Evolutionary conservation across 2,329 filamentous ascomycete genomes (phyloP).

Genomic region (Aspergillus cejpii): DNA sequence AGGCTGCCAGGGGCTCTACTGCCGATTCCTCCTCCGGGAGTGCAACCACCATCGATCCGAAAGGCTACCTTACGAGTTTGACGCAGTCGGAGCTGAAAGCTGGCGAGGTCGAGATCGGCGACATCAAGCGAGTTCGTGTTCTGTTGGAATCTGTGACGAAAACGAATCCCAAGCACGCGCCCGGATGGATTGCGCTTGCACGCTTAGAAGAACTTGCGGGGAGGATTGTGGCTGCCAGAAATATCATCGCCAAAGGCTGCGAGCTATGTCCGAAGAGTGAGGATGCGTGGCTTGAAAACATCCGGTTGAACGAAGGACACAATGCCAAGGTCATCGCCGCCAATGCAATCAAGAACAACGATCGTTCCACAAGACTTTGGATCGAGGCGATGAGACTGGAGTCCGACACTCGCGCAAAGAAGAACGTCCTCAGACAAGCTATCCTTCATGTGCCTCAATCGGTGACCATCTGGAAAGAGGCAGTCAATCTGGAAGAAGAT

Average conservation of each 20-base stretch:
- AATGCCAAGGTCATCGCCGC: slow-evolving; percentile 96
- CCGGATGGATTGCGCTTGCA: slow-evolving; percentile 92
- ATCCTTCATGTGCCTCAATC: slow-evolving; percentile 90
- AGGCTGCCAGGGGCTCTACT: slow-evolving; percentile 67
- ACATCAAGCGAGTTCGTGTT: slow-evolving; percentile 87
- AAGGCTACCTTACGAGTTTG: slow-evolving; percentile 90
- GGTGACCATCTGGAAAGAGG: slow-evolving; percentile 95
- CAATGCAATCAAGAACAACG: slow-evolving; percentile 85
- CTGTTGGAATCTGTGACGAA: slow-evolving; percentile 95
- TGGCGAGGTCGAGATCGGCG: slow-evolving; percentile 77
- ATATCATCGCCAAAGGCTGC: slow-evolving; percentile 80
- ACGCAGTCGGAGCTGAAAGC: slow-evolving; percentile 73
- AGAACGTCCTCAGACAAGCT: slow-evolving; percentile 84
- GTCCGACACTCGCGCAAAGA: slow-evolving; percentile 73
- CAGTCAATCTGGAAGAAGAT: slow-evolving; percentile 91
- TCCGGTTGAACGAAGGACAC: slow-evolving; percentile 80
- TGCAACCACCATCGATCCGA: slow-evolving; percentile 85
- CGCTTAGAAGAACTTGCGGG: slow-evolving; percentile 88
- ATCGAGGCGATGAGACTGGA: slow-evolving; percentile 93
- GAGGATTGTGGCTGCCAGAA: slow-evolving; percentile 81
- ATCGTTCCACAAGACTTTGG: slow-evolving; percentile 82
- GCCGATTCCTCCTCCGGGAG: slow-evolving; percentile 68
- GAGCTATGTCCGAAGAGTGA: slow-evolving; percentile 89
- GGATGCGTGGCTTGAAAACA: slow-evolving; percentile 94
- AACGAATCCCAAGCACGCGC: slow-evolving; percentile 89